Conservation (phyloP, 495 filamentous ascomycete species). For the Aspergillus incahuasiensis region DNA sequence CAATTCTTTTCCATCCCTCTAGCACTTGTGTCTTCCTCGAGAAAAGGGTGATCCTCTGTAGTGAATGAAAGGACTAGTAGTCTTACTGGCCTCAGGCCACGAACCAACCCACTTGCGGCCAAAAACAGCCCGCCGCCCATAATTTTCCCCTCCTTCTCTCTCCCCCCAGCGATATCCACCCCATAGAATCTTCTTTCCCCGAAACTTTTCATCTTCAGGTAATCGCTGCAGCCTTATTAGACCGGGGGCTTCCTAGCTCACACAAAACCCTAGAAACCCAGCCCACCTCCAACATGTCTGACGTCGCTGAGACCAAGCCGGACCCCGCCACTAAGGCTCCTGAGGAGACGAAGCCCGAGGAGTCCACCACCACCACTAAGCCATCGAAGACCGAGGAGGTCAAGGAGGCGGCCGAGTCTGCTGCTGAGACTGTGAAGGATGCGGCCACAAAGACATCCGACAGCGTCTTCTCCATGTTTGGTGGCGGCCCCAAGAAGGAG, state of each 20-base stretch:
- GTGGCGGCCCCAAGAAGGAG: constrained; percentile 78
- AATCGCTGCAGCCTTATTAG: neutral
- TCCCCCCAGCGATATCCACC: constrained; percentile 8
- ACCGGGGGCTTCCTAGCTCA: neutral
- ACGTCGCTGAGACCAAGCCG: constrained; percentile 44
- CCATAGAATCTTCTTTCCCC: constrained; percentile 8
- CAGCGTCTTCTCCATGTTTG: constrained; percentile 95
- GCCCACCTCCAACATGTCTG: constrained; percentile 38
- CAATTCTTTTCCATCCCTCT: neutral
- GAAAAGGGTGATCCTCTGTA: neutral
- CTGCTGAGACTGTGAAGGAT: constrained; percentile 40
- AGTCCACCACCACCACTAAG: constrained; percentile 30
- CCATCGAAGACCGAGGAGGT: constrained; percentile 31
- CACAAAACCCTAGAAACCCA: constrained; percentile 8
- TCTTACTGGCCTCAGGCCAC: constrained; percentile 15
- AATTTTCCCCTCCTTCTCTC: constrained; percentile 21
- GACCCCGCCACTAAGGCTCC: constrained; percentile 44
- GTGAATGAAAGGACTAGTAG: constrained; percentile 6
- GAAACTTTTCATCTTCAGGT: constrained; percentile 16
- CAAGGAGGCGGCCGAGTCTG: constrained; percentile 37
- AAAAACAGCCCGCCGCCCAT: constrained; percentile 21
- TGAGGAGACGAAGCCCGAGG: constrained; percentile 38
- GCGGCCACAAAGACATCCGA: constrained; percentile 57
- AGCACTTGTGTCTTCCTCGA: neutral
- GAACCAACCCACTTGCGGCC: constrained; percentile 21